phyloP scores from a whole-genome alignment of 768 basidiomycete species.

The Tylopilus sp. region DNA sequence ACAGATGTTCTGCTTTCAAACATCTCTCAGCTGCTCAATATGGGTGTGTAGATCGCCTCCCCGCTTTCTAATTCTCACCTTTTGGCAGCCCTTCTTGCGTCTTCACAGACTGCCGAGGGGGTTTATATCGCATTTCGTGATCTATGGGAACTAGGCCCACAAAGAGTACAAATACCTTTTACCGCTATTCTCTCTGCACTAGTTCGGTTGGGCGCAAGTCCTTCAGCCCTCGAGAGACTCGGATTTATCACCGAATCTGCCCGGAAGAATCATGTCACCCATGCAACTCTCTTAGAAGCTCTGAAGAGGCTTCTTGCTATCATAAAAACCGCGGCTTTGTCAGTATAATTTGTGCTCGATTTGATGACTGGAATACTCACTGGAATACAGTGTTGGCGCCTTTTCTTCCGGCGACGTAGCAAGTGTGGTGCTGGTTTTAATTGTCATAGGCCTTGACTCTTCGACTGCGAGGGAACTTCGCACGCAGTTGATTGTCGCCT shows the following conservation, averaged over 20 bases:
- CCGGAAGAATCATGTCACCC: conserved; percentile 13
- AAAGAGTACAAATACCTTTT: conserved; percentile 32
- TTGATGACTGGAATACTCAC: background rate
- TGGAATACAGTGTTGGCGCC: conserved; percentile 25
- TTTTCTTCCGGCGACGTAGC: conserved; percentile 42
- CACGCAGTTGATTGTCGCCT: conserved; percentile 42
- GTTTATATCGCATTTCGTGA: conserved; percentile 34
- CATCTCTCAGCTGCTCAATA: conserved; percentile 39
- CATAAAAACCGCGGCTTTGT: conserved; percentile 46
- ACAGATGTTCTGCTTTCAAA: conserved; percentile 28
- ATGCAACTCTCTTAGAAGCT: conserved; percentile 27
- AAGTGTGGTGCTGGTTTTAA: conserved; percentile 46
- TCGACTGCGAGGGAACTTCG: conserved; percentile 42
- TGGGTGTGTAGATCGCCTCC: conserved; percentile 36
- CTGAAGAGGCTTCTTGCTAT: conserved; percentile 43
- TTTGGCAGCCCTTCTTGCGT: conserved; percentile 16
- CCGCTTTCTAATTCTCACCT: background rate
- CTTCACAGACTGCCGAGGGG: conserved; percentile 30
- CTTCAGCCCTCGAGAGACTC: conserved; percentile 32
- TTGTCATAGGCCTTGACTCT: conserved; percentile 57
- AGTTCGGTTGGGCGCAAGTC: conserved; percentile 44
- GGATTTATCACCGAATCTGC: conserved; percentile 26
- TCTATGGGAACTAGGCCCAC: conserved; percentile 27
- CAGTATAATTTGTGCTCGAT: conserved; percentile 19
- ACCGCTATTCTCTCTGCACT: conserved; percentile 36